Evolutionary conservation across 2,329 filamentous ascomycete species (phyloP).

Genomic region (Calonectria hongkongensis): DNA sequence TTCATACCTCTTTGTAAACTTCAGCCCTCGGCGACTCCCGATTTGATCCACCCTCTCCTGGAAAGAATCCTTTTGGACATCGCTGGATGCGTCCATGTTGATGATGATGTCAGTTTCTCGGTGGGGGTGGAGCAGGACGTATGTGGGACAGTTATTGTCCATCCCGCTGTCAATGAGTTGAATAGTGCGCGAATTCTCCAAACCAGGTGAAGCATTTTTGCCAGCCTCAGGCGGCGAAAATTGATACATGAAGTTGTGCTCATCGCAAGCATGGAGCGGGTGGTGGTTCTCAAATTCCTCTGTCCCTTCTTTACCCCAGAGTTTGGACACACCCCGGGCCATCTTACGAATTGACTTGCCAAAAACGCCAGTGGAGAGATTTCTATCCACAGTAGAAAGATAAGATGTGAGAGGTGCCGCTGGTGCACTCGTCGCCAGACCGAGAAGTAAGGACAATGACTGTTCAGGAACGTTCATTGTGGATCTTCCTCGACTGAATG

Average conservation of each 20-base stretch:
- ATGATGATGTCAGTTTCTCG: constrained; percentile 36
- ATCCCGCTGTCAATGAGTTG: constrained; percentile 40
- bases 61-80: constrained; percentile 34
- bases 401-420: constrained; percentile 38
- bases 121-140: constrained; percentile 32
- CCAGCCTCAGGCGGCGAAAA: constrained; percentile 11
- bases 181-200: constrained; percentile 36
- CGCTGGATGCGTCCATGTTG: constrained; percentile 40
- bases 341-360: constrained; percentile 26
- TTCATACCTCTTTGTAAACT: constrained; percentile 24
- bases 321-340: constrained; percentile 21
- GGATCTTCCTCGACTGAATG: constrained; percentile 31
- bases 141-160: constrained; percentile 40
- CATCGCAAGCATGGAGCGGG: constrained; percentile 36
- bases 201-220: neutral
- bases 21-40: constrained; percentile 32
- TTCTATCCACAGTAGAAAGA: constrained; percentile 32
- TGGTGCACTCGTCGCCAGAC: constrained; percentile 36
- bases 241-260: constrained; percentile 37
- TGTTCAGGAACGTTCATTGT: constrained; percentile 39
- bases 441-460: constrained; percentile 32
- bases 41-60: constrained; percentile 38
- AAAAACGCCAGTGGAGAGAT: constrained; percentile 21
- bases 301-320: constrained; percentile 36
- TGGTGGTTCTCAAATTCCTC: constrained; percentile 38